Conservation (phyloP, 169 alveolate genomes). For the Sarcocystis neurona region DNA sequence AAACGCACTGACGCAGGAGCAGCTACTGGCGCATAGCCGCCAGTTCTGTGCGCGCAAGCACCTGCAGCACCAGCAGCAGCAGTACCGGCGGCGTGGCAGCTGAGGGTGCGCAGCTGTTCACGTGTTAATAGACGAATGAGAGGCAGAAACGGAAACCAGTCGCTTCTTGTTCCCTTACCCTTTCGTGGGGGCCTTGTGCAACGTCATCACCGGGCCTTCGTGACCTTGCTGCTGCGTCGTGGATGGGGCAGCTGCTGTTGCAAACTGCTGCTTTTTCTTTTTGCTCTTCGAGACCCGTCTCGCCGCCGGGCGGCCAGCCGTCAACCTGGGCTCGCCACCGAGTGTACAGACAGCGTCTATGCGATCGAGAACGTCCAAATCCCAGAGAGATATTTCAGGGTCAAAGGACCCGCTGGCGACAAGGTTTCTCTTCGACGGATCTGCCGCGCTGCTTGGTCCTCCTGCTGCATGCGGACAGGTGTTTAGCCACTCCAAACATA, state of each 20-base stretch:
- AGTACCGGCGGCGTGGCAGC: too few species aligned
- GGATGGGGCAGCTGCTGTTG: neutral
- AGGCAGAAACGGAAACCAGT: constrained; percentile 2
- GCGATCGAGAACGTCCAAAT: constrained; percentile 67
- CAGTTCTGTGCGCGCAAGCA: too few species aligned
- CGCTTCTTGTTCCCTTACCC: constrained; percentile 13
- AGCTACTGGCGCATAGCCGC: too few species aligned
- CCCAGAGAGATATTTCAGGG: constrained; percentile 66
- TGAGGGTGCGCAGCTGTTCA: too few species aligned
- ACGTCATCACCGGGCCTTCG: constrained; percentile 67
- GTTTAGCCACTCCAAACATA: constrained; percentile 69
- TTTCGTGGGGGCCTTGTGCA: constrained; percentile 44
- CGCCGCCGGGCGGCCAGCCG: too few species aligned
- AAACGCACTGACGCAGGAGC: too few species aligned
- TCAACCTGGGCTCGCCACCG: constrained; percentile 6
- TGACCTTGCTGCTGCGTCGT: constrained; percentile 34
- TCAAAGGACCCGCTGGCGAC: constrained; percentile 68
- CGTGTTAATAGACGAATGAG: too few species aligned
- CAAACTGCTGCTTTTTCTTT: neutral
- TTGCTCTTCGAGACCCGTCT: neutral
- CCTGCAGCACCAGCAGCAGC: too few species aligned
- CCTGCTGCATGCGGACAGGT: constrained; percentile 1
- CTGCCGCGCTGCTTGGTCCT: neutral
- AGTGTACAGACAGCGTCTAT: constrained; percentile 65
- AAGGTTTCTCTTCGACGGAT: constrained; percentile 24